Evolutionary conservation across 2,329 filamentous ascomycete species (phyloP).

Genomic region (Cryphonectria naterciae): DNA sequence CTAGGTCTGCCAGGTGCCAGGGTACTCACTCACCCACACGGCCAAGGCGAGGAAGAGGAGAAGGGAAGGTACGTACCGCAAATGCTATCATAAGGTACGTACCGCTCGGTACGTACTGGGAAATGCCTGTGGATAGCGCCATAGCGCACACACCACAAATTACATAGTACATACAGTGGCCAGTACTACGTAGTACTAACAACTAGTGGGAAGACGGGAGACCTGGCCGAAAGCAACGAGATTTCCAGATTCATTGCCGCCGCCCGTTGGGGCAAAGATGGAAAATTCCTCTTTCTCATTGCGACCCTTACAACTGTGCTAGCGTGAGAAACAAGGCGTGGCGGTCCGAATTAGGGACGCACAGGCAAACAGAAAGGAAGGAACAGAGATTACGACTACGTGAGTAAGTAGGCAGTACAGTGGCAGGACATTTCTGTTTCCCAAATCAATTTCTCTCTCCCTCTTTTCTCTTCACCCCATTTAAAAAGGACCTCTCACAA

Average conservation of each 20-base stretch:
- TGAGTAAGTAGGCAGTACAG: background rate
- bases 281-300: conserved; percentile 8
- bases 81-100: too few relatives aligned
- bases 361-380: background rate
- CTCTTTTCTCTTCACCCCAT: background rate
- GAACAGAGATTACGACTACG: background rate
- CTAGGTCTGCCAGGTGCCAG: background rate
- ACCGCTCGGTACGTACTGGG: background rate
- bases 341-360: background rate
- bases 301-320: background rate
- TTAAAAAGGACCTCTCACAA: background rate
- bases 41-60: background rate
- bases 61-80: background rate
- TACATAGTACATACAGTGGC: background rate
- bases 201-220: background rate
- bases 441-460: background rate
- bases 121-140: background rate
- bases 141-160: background rate
- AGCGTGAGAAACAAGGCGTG: background rate
- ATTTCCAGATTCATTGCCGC: conserved; percentile 3
- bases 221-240: background rate
- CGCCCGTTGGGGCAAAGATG: conserved; percentile 11
- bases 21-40: background rate
- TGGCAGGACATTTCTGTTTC: background rate
- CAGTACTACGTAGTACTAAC: background rate